Conservation (phyloP, 805 yeast genomes). For the Saturnispora bothae region DNA sequence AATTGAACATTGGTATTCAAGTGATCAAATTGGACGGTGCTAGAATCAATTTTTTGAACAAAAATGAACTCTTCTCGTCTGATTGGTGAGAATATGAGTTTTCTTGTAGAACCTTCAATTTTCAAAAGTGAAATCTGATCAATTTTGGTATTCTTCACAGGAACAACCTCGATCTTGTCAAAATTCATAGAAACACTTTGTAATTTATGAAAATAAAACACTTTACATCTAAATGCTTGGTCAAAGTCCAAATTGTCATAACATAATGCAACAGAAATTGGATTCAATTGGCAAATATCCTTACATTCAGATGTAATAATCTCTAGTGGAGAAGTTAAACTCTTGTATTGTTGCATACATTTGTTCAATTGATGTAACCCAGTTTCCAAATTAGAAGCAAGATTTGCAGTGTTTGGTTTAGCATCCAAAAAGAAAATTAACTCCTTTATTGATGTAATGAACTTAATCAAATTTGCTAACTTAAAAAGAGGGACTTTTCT, state of each 20-base stretch:
- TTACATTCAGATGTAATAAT: constrained; percentile 18
- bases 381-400: constrained; percentile 20
- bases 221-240: constrained; percentile 13
- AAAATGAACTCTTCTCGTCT: constrained; percentile 21
- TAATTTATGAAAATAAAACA: constrained; percentile 20
- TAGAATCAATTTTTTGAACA: constrained; percentile 12
- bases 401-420: constrained; percentile 14
- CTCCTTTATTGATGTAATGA: constrained; percentile 16
- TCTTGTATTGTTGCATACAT: constrained; percentile 15
- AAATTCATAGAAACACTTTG: constrained; percentile 17
- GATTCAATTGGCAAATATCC: constrained; percentile 16
- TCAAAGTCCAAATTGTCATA: constrained; percentile 1
- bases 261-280: constrained; percentile 17
- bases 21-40: constrained; percentile 5
- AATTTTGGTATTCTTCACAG: constrained; percentile 10
- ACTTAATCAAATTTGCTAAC: constrained; percentile 19
- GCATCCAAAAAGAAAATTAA: constrained; percentile 15
- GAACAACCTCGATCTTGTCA: constrained; percentile 14
- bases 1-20: constrained; percentile 9
- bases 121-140: constrained; percentile 21
- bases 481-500: constrained; percentile 25
- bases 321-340: constrained; percentile 17
- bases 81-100: constrained; percentile 28
- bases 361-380: constrained; percentile 15
- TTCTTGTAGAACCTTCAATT: constrained; percentile 21